phyloP scores from a whole-genome alignment of 2,329 filamentous ascomycete genomes.

The Colletotrichum chlorophyti region DNA sequence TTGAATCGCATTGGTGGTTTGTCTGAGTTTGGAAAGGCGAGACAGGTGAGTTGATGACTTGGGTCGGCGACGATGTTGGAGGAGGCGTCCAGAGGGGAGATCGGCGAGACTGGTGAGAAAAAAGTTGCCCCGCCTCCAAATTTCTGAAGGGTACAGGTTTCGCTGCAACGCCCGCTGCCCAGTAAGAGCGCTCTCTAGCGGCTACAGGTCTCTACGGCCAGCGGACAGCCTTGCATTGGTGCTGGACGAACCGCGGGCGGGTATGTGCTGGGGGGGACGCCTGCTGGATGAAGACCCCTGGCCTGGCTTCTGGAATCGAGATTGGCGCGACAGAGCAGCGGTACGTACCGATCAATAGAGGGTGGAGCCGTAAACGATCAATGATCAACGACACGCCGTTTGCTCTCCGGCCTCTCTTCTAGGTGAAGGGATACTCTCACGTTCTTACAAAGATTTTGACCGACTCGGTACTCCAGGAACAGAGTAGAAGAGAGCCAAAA shows the following conservation, averaged over 20 bases:
- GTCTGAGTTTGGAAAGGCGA: neutral
- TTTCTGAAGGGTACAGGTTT: neutral
- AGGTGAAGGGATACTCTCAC: too few species aligned
- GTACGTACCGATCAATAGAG: too few species aligned
- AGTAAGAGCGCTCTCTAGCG: neutral
- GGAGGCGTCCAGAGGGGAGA: too few species aligned
- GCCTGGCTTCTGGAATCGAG: neutral
- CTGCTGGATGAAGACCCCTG: neutral
- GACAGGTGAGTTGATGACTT: conserved; percentile 10
- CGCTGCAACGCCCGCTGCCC: neutral
- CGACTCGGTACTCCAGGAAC: too few species aligned
- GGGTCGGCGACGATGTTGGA: conserved; percentile 30
- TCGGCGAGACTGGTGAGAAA: too few species aligned
- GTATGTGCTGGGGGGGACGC: neutral
- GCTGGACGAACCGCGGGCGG: conserved; percentile 12
- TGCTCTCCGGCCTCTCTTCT: too few species aligned
- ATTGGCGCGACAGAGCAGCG: too few species aligned
- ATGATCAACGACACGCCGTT: too few species aligned
- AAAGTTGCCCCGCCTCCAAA: conserved; percentile 14
- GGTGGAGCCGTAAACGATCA: too few species aligned
- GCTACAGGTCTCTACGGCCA: neutral
- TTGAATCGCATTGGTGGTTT: conserved; percentile 1
- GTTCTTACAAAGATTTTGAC: too few species aligned
- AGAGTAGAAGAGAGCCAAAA: too few species aligned
- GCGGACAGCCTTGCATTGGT: conserved; percentile 9